phyloP scores from a whole-genome alignment of 345 rosid genomes.

The Citrus reticulata region DNA sequence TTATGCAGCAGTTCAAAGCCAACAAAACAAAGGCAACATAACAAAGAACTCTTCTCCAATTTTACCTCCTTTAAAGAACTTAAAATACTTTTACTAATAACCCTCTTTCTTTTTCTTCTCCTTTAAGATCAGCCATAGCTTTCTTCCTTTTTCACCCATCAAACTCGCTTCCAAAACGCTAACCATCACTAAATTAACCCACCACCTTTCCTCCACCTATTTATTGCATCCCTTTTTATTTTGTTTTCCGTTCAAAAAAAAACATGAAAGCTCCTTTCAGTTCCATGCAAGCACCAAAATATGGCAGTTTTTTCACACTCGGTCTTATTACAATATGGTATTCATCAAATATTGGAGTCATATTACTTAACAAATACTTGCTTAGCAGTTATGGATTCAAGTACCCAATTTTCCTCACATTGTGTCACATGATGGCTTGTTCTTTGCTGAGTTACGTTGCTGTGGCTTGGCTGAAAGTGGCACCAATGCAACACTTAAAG shows the following conservation, averaged over 20 bases:
- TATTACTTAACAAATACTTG: slow-evolving; percentile 33
- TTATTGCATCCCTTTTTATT: neutral
- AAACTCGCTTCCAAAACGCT: neutral
- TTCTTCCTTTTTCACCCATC: neutral
- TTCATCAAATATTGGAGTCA: slow-evolving; percentile 32
- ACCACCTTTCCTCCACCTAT: neutral
- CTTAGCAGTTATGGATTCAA: slow-evolving; percentile 36
- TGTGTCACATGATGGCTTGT: slow-evolving; percentile 38
- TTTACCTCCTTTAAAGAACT: slow-evolving; percentile 6
- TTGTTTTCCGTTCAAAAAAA: neutral
- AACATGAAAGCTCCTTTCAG: neutral
- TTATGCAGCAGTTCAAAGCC: neutral
- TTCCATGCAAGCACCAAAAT: neutral
- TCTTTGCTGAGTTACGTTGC: slow-evolving; percentile 29
- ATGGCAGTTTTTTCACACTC: slow-evolving; percentile 8
- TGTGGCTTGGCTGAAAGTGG: slow-evolving; percentile 29
- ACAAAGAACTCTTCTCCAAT: slow-evolving; percentile 20
- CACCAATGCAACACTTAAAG: slow-evolving; percentile 27
- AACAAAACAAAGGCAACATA: neutral
- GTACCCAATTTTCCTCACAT: slow-evolving; percentile 35
- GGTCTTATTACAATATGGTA: slow-evolving; percentile 25
- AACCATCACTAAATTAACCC: neutral
- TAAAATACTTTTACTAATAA: neutral
- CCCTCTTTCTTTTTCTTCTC: neutral
- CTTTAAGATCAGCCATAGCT: slow-evolving; percentile 1